These are phyloP conservation scores for Sordaria brevicollis DNA, from an alignment of 495 filamentous ascomycete genomes.

Conservation along the genomic window DNA sequence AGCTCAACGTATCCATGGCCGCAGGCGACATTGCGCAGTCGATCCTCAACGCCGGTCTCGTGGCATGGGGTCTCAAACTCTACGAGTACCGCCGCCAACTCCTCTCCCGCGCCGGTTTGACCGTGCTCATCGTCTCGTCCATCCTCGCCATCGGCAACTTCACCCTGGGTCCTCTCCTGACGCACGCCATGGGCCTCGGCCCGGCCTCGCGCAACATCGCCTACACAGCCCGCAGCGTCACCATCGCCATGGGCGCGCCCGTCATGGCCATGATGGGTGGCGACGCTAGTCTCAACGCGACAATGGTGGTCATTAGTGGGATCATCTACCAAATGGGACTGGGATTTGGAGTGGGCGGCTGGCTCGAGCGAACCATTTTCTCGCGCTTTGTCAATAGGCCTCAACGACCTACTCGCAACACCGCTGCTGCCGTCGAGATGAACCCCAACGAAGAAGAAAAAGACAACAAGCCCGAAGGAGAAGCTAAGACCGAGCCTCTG, in stretches of 20 bases:
- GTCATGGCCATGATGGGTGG: conserved; percentile 28
- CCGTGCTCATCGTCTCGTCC: conserved; percentile 23
- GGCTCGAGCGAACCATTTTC: conserved; percentile 20
- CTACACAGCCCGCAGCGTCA: conserved; percentile 37
- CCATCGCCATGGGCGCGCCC: conserved; percentile 29
- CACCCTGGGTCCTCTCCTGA: conserved; percentile 25
- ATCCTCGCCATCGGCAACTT: conserved; percentile 24
- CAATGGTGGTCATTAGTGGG: conserved; percentile 35
- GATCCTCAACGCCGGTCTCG: conserved; percentile 35
- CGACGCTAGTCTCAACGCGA: conserved; percentile 31
- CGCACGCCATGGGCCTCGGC: conserved; percentile 20
- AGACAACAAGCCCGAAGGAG: neutral
- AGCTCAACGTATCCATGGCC: conserved; percentile 13
- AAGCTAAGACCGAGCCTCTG: neutral
- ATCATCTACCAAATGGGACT: conserved; percentile 35
- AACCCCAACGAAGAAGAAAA: neutral
- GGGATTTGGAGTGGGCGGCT: conserved; percentile 22
- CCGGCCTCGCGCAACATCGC: conserved; percentile 22
- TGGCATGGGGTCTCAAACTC: conserved; percentile 37
- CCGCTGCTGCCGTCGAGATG: neutral
- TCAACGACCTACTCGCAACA: neutral
- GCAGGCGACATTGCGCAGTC: conserved; percentile 34
- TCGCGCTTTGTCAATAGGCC: neutral
- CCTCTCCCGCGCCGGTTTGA: conserved; percentile 26
- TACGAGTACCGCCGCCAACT: conserved; percentile 34